phyloP scores from a whole-genome alignment of 2,329 filamentous ascomycete species.

The Chalara sp. region DNA sequence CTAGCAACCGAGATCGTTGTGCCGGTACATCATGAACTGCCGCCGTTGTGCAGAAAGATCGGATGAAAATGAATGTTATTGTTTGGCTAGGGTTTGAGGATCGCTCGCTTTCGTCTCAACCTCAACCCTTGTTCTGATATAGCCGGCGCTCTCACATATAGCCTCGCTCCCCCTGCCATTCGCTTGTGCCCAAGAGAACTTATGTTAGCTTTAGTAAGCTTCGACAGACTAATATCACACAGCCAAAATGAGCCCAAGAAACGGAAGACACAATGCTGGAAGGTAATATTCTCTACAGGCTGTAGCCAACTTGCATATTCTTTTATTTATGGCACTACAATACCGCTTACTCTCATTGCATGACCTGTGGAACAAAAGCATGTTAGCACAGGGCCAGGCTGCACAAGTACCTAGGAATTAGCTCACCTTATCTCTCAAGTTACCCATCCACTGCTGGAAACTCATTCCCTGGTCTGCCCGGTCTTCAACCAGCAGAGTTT shows the following conservation, averaged over 20 bases:
- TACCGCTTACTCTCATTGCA: constrained; percentile 17
- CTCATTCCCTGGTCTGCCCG: constrained; percentile 90
- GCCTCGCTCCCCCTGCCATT: no score
- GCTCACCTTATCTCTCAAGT: constrained; percentile 86
- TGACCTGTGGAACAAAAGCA: constrained; percentile 18
- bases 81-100: not conserved
- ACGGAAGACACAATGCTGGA: no score
- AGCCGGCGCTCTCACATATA: no score
- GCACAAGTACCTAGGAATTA: constrained; percentile 11
- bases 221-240: no score
- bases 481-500: constrained; percentile 92
- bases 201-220: no score
- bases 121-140: not conserved
- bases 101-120: not conserved
- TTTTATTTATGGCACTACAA: not conserved
- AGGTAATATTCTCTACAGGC: not conserved
- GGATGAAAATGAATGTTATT: not conserved
- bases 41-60: no score
- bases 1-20: no score
- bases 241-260: no score
- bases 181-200: no score
- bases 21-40: no score
- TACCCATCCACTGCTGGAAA: constrained; percentile 87
- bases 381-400: constrained; percentile 12
- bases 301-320: not conserved